Base-by-base conservation (phyloP, 805 yeast species). In the Saturnispora silvae region DNA sequence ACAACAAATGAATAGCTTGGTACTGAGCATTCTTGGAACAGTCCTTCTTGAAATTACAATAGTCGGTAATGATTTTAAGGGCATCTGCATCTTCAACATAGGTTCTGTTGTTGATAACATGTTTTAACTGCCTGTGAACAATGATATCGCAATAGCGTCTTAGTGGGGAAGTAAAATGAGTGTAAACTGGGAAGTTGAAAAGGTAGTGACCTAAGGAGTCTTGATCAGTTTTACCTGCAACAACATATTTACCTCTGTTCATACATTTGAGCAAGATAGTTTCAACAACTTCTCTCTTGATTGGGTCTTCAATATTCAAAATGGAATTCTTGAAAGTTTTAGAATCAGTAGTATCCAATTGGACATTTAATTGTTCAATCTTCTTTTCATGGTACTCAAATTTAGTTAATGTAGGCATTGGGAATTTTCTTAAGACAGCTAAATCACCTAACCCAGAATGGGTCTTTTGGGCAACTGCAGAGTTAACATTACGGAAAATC, bases 1-100 rank as follows among this genome's bases (percentile, higher is more conserved):
- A 64, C 38, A 81, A 64, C 45, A 92, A 66, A 56, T 92, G 98
- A 38, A 87, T 75, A 11, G 95, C 89, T 59, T 92, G 98, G 48
- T 84, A 94, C 60, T 89, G 97, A 1, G 96, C 96, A 43, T 74
- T 74, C 45, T 76, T 77, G 2, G 97, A 92, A 57, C 96, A 87
- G 52, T 89, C 97, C 54, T 86, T 84, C 59, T 87, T 86, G 68
- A 89, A 92, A 50, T 85, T 86, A 60, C 96, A 89, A 56, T 86
- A 87, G 51, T 89, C 96, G 9, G 95, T 80, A 23, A 83, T 72
- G 50, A 83, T 80, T 51, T 82, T 80, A 49, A 87, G 64, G 0
- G 86, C 65, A 27, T 81, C 89, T 37, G 74, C 53, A 42, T 77
- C 84, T 33, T 71, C 73, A 15, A 56, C 52, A 32, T 63, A 56